These are phyloP conservation scores for Pyropia yezoensis DNA, from an alignment of 23 red algal genomes.

Conservation along the genomic window DNA sequence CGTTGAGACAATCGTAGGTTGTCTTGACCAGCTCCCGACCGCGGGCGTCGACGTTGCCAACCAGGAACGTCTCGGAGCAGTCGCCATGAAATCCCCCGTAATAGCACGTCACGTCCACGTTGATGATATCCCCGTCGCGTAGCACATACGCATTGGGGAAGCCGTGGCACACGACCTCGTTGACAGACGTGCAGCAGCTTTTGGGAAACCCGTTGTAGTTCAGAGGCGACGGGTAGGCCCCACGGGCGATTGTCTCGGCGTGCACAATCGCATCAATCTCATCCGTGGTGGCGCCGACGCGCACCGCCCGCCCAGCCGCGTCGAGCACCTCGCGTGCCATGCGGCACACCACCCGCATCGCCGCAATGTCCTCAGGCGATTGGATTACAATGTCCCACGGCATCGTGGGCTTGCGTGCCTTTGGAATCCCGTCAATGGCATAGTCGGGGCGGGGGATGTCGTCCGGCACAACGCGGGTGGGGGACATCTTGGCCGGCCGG, in stretches of 20 bases:
- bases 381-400: conserved; percentile 87
- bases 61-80: conserved; percentile 91
- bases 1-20: conserved; percentile 75
- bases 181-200: conserved; percentile 93
- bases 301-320: conserved; percentile 49
- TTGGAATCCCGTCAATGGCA: conserved; percentile 29
- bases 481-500: conserved; percentile 61
- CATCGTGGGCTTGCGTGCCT: conserved; percentile 15
- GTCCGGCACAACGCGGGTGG: conserved; percentile 43
- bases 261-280: conserved; percentile 96
- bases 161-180: conserved; percentile 98
- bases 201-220: conserved; percentile 94
- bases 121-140: conserved; percentile 91
- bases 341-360: conserved; percentile 59
- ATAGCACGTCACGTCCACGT: conserved; percentile 89
- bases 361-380: conserved; percentile 48
- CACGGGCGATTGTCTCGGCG: conserved; percentile 53
- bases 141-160: conserved; percentile 71
- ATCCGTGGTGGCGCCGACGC: conserved; percentile 74
- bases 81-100: conserved; percentile 94
- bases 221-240: conserved; percentile 87
- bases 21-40: conserved; percentile 58
- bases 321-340: conserved; percentile 93
- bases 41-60: conserved; percentile 53
- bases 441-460: conserved; percentile 72